Conservation (phyloP, 371 early-diverging fungal species). For the Dentiscutata heterogama region DNA sequence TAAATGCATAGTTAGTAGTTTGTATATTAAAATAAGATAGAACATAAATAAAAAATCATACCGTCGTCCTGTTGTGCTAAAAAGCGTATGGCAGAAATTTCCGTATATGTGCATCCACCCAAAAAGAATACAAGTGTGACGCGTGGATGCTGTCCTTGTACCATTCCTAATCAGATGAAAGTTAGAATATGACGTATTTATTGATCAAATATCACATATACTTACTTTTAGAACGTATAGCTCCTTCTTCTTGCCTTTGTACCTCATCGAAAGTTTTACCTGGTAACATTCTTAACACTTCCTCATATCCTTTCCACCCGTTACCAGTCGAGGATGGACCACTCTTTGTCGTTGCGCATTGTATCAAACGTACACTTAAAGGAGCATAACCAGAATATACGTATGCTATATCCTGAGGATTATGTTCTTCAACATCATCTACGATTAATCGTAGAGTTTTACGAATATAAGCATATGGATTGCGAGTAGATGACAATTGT, state of each 20-base stretch:
- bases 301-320: slow-evolving; percentile 92
- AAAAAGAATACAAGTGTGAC: slow-evolving; percentile 90
- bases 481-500: slow-evolving; percentile 58
- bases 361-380: slow-evolving; percentile 87
- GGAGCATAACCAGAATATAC: slow-evolving; percentile 97
- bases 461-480: slow-evolving; percentile 67
- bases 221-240: slow-evolving; percentile 28
- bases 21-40: neutral
- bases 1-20: neutral
- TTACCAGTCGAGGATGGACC: slow-evolving; percentile 47
- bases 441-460: slow-evolving; percentile 83
- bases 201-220: neutral
- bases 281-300: slow-evolving; percentile 78
- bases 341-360: slow-evolving; percentile 68
- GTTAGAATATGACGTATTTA: no score
- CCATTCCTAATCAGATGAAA: slow-evolving; percentile 46
- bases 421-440: slow-evolving; percentile 87
- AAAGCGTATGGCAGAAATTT: slow-evolving; percentile 89
- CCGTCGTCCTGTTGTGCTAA: slow-evolving; percentile 64
- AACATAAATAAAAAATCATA: neutral
- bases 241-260: slow-evolving; percentile 71
- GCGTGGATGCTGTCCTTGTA: slow-evolving; percentile 67
- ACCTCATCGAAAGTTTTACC: slow-evolving; percentile 83
- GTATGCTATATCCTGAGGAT: slow-evolving; percentile 90
- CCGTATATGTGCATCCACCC: slow-evolving; percentile 96